Evolutionary conservation across 352 stramenopile species (phyloP).

Genomic region (Phytophthora multivora): DNA sequence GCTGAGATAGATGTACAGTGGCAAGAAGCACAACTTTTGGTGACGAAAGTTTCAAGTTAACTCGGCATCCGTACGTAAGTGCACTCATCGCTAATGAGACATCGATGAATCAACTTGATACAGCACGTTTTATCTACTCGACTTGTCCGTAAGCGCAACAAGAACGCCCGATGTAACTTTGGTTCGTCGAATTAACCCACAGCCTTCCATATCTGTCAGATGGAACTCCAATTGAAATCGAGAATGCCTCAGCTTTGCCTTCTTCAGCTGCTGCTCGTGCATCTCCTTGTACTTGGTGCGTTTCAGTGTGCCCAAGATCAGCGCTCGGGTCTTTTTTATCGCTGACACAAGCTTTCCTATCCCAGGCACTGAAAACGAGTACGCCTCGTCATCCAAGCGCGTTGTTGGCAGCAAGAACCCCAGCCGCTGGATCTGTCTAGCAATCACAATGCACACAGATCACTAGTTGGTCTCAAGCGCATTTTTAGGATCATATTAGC

Average conservation of each 20-base stretch:
- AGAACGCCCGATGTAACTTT: constrained; percentile 65
- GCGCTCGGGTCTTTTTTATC: constrained; percentile 57
- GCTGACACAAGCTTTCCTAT: constrained; percentile 61
- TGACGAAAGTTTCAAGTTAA: constrained; percentile 20
- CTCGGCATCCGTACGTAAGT: constrained; percentile 11
- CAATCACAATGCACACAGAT: not conserved
- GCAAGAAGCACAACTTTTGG: constrained; percentile 12
- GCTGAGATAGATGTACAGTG: constrained; percentile 45
- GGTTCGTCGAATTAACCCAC: constrained; percentile 48
- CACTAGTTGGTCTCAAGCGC: not conserved
- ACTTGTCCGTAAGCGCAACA: constrained; percentile 40
- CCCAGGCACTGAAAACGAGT: constrained; percentile 57
- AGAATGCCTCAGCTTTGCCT: constrained; percentile 61
- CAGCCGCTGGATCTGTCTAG: constrained; percentile 51
- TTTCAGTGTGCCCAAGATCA: constrained; percentile 49
- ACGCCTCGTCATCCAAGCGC: constrained; percentile 51
- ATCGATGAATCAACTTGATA: not conserved
- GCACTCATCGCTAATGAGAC: constrained; percentile 3
- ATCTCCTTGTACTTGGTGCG: constrained; percentile 67
- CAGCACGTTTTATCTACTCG: constrained; percentile 3
- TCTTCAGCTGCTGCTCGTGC: constrained; percentile 66
- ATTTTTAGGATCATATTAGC: not conserved
- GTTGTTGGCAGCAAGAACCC: constrained; percentile 58
- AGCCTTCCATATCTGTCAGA: constrained; percentile 67
- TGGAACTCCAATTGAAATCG: constrained; percentile 62